phyloP scores from a whole-genome alignment of 768 basidiomycete species.

The Podaxis sp. region DNA sequence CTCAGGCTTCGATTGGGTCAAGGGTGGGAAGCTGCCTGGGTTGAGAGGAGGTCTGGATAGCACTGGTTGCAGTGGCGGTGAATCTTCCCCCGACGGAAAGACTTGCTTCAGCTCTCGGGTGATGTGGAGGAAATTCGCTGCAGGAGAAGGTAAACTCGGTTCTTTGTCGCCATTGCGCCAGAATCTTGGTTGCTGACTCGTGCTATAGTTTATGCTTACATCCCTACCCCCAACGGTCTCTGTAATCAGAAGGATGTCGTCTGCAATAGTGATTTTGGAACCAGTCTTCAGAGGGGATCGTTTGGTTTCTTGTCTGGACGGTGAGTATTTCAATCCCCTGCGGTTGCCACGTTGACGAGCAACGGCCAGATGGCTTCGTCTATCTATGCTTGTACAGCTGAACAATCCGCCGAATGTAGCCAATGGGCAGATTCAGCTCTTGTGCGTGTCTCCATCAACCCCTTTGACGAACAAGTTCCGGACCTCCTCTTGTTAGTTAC shows the following conservation, averaged over 20 bases:
- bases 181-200: conserved; percentile 10
- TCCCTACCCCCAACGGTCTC: conserved; percentile 60
- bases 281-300: conserved; percentile 67
- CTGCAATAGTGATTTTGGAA: conserved; percentile 77
- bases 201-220: conserved; percentile 74
- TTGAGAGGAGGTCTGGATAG: conserved; percentile 65
- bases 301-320: conserved; percentile 62
- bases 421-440: conserved; percentile 74
- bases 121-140: conserved; percentile 72
- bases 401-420: conserved; percentile 66
- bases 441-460: conserved; percentile 42
- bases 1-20: conserved; percentile 64
- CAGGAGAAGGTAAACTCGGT: conserved; percentile 62
- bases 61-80: conserved; percentile 70
- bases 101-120: conserved; percentile 74
- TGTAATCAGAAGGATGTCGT: conserved; percentile 54
- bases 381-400: conserved; percentile 76
- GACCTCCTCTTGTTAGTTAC: conserved; percentile 42
- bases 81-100: conserved; percentile 50
- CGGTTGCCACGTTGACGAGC: conserved; percentile 5
- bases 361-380: conserved; percentile 57
- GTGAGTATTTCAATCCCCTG: conserved; percentile 41
- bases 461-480: background rate
- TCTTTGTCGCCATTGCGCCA: background rate
- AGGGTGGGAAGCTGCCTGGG: conserved; percentile 78